Conservation (phyloP, 805 yeast species). For the Ogataea paraovalis region DNA sequence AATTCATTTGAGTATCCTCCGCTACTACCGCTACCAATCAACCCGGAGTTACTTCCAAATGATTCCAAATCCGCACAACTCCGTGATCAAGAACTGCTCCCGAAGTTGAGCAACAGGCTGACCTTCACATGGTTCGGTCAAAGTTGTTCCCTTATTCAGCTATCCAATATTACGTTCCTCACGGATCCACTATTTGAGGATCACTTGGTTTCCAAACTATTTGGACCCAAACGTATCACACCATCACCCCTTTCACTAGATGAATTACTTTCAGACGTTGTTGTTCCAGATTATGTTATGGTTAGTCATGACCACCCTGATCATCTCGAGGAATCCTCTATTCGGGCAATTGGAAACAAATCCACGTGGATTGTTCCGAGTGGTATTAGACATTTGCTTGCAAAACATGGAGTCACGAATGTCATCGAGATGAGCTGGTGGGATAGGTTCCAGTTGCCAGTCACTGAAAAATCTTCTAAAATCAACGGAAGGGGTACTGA, state of each 20-base stretch:
- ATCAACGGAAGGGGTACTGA: constrained; percentile 18
- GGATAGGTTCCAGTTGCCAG: constrained; percentile 52
- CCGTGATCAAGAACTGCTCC: constrained; percentile 18
- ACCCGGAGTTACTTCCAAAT: not conserved
- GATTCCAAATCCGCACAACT: not conserved
- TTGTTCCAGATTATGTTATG: constrained; percentile 64
- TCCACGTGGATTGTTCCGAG: constrained; percentile 84
- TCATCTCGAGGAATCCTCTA: constrained; percentile 70
- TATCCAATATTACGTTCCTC: constrained; percentile 67
- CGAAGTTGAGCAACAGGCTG: constrained; percentile 42
- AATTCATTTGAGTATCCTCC: constrained; percentile 10
- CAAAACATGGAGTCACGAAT: constrained; percentile 53
- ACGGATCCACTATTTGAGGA: constrained; percentile 83
- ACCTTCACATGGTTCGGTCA: constrained; percentile 93
- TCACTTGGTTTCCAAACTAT: constrained; percentile 51
- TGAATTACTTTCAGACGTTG: constrained; percentile 37
- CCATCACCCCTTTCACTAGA: constrained; percentile 66
- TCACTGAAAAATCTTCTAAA: not conserved
- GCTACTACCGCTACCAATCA: not conserved
- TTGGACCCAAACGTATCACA: constrained; percentile 85
- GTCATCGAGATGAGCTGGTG: constrained; percentile 90
- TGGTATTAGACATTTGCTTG: constrained; percentile 64
- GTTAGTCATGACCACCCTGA: constrained; percentile 97
- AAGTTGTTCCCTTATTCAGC: constrained; percentile 72
- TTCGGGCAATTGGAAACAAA: constrained; percentile 50